Base-by-base conservation (phyloP, 2,329 filamentous ascomycete genomes). In the Sclerotinia sclerotiorum region DNA sequence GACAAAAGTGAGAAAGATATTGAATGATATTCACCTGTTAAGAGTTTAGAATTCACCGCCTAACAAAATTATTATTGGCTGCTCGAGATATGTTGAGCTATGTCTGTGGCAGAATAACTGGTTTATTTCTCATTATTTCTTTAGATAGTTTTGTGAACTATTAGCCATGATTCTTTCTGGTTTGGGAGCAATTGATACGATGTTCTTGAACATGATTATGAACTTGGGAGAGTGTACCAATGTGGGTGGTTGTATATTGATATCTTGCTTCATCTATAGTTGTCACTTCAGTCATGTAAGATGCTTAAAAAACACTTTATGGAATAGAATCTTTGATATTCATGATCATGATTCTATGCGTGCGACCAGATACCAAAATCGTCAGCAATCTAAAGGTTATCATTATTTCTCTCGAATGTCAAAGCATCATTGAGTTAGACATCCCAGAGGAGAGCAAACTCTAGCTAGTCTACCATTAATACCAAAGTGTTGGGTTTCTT, bases 1-100 rank as follows among this genome's bases (percentile, higher is more conserved):
- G 32, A 32, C n/a, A n/a, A 63, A 63, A 42, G 21, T 63, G 46
- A 63, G 24, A 21, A 17, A 15, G 10, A 63, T 49, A 51, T n/a
- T 51, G 15, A 42, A 42, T 15, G 19, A 55, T 57, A 51, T n/a
- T 63, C 21, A 24, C 60, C 44, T 21, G 21, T 51, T 29, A 2
- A 51, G 32, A 10, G 29, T 63, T 1, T 51, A n/a, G 3, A 27
- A 39, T 63, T 39, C 32, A 63, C 60, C 46, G 15, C 44, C 29
- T 44, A 19, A 5, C 21, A 51, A 24, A 51, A 7, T 24, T 24
- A 13, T 21, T 2, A 62, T 27, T 62, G 29, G 29, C 48, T 51
- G 49, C 3, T 39, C n/a, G 29, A 27, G 15, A 24, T 8, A 19
- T 11, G 6, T 21, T 5, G 15, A 51, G 21, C 21, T 62, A 15